These are phyloP conservation scores for Pythium monospermum DNA, from an alignment of 352 stramenopile species.

Conservation along the genomic window DNA sequence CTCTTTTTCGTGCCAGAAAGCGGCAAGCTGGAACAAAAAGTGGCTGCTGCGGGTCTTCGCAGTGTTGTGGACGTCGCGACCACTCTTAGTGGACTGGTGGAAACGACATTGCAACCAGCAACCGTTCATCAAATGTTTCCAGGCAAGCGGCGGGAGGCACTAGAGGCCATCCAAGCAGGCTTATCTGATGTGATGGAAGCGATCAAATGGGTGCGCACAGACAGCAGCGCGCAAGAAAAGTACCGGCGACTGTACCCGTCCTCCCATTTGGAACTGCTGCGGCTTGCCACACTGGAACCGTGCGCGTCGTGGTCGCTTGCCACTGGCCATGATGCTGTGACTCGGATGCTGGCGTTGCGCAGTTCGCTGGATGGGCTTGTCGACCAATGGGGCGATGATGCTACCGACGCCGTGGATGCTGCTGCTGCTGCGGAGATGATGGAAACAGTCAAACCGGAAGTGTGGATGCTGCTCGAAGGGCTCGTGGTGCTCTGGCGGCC, in stretches of 20 bases:
- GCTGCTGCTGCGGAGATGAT: background rate
- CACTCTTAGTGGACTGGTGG: conserved; percentile 6
- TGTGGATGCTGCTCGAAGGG: conserved; percentile 31
- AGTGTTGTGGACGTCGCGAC: conserved; percentile 17
- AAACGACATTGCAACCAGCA: background rate
- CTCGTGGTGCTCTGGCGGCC: conserved; percentile 33
- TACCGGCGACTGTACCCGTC: conserved; percentile 2
- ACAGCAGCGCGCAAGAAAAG: background rate
- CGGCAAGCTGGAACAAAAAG: background rate
- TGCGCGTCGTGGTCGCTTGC: conserved; percentile 8
- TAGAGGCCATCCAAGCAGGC: background rate
- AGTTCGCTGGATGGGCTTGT: conserved; percentile 7
- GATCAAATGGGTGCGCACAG: conserved; percentile 7
- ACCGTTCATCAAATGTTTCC: no score
- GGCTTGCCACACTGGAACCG: background rate
- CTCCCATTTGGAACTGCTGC: background rate
- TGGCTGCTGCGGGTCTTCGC: background rate
- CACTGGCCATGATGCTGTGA: conserved; percentile 10
- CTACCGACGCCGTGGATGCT: background rate
- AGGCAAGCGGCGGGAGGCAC: background rate
- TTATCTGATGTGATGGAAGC: conserved; percentile 1
- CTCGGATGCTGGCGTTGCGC: conserved; percentile 7
- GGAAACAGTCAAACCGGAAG: background rate
- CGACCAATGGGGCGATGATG: background rate
- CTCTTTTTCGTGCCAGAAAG: conserved; percentile 14